These are phyloP conservation scores for Pulicaria dysenterica DNA, from an alignment of 129 eudicot species.

Conservation along the genomic window DNA sequence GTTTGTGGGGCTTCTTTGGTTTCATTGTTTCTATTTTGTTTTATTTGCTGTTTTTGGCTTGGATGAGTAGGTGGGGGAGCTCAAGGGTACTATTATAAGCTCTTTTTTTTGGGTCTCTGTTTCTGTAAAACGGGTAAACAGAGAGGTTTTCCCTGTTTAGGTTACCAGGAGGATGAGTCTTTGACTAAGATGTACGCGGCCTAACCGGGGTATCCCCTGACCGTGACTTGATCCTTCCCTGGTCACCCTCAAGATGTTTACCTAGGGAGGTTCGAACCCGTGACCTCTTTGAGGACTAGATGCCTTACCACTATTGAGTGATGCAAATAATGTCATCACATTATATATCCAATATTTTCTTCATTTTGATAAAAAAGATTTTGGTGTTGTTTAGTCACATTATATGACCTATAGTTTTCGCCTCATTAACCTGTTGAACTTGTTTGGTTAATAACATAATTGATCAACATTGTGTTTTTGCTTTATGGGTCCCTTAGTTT, in stretches of 20 bases:
- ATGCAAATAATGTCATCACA: conserved; percentile 6
- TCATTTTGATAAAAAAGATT: too few species aligned
- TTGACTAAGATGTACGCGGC: too few species aligned
- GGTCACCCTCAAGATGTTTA: too few species aligned
- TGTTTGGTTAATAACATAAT: neutral
- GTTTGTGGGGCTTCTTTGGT: conserved; percentile 34
- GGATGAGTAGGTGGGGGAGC: conserved; percentile 32
- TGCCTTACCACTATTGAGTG: too few species aligned
- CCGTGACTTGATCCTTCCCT: too few species aligned
- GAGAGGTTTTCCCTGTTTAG: too few species aligned
- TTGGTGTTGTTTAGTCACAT: neutral
- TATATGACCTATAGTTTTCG: neutral
- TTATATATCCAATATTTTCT: neutral
- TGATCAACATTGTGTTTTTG: neutral
- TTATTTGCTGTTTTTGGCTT: conserved; percentile 34
- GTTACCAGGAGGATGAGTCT: too few species aligned
- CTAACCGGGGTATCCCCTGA: too few species aligned
- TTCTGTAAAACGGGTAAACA: too few species aligned
- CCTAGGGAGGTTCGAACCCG: too few species aligned
- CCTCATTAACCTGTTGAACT: neutral
- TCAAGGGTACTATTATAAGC: conserved; percentile 15
- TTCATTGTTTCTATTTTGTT: neutral
- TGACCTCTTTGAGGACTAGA: too few species aligned
- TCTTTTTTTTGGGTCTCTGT: neutral
- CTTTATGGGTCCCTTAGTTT: neutral